Percentiles rank a stretch among this genome's conserved stretches.
Evolutionary conservation across 805 yeast species (phyloP).

Genomic region (Myxozyma neglecta): DNA sequence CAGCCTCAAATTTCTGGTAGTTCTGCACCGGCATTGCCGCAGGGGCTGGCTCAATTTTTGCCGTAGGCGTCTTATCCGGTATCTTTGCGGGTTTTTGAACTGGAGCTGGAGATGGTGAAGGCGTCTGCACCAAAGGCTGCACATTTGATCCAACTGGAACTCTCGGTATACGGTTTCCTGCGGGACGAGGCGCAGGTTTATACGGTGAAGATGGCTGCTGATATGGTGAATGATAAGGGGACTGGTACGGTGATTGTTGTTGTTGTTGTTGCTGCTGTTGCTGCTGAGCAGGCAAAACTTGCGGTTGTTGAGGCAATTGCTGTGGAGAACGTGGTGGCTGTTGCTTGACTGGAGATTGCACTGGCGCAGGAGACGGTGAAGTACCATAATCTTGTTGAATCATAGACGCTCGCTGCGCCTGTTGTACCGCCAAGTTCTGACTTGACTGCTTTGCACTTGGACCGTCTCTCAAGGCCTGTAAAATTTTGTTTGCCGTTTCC

Average conservation of each 20-base stretch:
- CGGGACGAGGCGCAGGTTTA: too few species aligned
- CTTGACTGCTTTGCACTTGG: not conserved
- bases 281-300: constrained; percentile 2
- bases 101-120: not conserved
- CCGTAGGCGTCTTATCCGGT: too few species aligned
- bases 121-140: too few species aligned
- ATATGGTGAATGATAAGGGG: too few species aligned
- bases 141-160: too few species aligned
- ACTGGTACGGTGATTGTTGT: constrained; percentile 1
- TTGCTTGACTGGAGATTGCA: too few species aligned
- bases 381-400: not conserved
- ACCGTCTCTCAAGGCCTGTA: constrained; percentile 55
- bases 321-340: not conserved
- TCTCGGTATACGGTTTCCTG: too few species aligned
- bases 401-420: constrained; percentile 1
- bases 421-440: not conserved
- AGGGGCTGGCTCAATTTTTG: too few species aligned
- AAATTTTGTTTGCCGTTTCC: constrained; percentile 90
- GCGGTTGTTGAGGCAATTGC: not conserved
- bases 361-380: not conserved
- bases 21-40: not conserved
- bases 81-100: constrained; percentile 13
- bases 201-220: too few species aligned
- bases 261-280: constrained; percentile 3
- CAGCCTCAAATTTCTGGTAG: too few species aligned